These are phyloP conservation scores for Ascochyta rabiei DNA, from an alignment of 2,329 filamentous ascomycete species.

Conservation along the genomic window DNA sequence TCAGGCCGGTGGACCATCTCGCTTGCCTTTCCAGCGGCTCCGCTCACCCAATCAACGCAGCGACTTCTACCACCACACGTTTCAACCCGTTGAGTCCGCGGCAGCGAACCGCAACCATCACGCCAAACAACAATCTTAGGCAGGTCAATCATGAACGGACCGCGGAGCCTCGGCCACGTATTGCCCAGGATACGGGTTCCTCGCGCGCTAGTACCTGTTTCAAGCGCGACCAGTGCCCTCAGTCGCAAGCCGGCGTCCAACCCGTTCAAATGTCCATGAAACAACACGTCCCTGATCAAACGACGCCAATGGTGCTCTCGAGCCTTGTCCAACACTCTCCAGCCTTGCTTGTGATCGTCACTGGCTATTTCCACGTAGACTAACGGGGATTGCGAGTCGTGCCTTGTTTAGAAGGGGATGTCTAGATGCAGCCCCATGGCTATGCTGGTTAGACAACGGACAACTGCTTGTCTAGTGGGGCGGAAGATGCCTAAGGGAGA, in stretches of 20 bases:
- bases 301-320: constrained; percentile 7
- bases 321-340: constrained; percentile 13
- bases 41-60: constrained; percentile 10
- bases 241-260: constrained; percentile 3
- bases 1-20: constrained; percentile 12
- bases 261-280: constrained; percentile 40
- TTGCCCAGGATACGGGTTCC: constrained; percentile 15
- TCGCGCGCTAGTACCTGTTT: constrained; percentile 27
- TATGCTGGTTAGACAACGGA: constrained; percentile 15
- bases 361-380: constrained; percentile 5
- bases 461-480: constrained; percentile 5
- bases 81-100: constrained; percentile 20
- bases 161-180: constrained; percentile 18
- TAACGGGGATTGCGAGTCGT: constrained; percentile 15
- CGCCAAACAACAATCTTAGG: constrained; percentile 9
- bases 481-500: constrained; percentile 1
- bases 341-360: constrained; percentile 24
- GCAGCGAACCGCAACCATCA: constrained; percentile 19
- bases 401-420: constrained; percentile 24
- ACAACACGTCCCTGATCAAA: constrained; percentile 33
- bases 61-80: constrained; percentile 21
- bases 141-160: constrained; percentile 9
- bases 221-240: constrained; percentile 24
- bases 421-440: constrained; percentile 26
- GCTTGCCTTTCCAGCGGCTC: constrained; percentile 10